Base-by-base conservation (phyloP, 2,329 filamentous ascomycete genomes). In the Cryoendolithus antarcticus region DNA sequence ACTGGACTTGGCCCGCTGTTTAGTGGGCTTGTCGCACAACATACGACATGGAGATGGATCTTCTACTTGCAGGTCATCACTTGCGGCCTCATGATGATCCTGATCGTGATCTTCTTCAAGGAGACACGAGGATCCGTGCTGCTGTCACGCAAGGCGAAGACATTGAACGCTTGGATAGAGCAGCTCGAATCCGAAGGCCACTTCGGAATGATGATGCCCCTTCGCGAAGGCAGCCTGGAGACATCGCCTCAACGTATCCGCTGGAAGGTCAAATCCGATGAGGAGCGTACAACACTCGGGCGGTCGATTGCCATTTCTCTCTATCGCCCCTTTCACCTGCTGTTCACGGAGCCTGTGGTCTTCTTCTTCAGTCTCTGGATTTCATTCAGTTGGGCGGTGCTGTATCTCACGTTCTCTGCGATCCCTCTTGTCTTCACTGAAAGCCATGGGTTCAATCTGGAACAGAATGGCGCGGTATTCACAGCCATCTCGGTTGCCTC, bases 321-420 rank as follows among this genome's bases (percentile, higher is more conserved):
- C 5, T 77, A 75, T 46, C 74, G 86, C 0, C 86, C 86, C 0
- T 93, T 94, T 57, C 75, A 79, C 51, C 70, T 88, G 1, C 73
- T 88, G 10, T 63, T 80, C 47, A 86, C 82, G 0, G 82, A 88
- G 48, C 79, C 82, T 0, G 78, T 86, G 7, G 81, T 88, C 9
- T 86, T 86, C 61, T 86, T 75, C 65, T 95, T 95, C 64, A 86
- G 81, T 1, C 67, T 93, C 1, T 95, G 88, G 88, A 80, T 86
- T 1, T 72, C 84, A 0, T 95, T 95, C 58, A 80, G 80, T 12
- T 95, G 88, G 88, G 86, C 82, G 0, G 74, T 93, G 0, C 72
- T 95, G 0, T 95, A 94, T 58, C 66, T 94, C 11, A 85, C 82
- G 9, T 89, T 94, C 49, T 75, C 76, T 9, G 81, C 84, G 1